Percentiles rank a stretch among this genome's conserved stretches.
Evolutionary conservation across 164 flowering plant genomes (phyloP).

Genomic region (Sextonia rubra): DNA sequence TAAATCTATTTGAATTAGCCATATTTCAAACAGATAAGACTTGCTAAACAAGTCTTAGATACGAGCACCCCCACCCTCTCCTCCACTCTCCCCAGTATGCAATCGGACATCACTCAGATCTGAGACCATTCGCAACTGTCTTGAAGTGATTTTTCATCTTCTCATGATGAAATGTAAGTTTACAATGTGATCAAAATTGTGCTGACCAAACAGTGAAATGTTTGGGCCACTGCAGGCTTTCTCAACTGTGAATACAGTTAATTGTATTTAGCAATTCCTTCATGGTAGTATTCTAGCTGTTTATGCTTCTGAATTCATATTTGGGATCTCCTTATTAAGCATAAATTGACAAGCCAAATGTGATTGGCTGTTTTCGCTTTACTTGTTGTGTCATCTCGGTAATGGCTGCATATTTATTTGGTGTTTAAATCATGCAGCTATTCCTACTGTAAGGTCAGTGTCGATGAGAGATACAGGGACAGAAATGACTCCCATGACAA

Average conservation of each 20-base stretch:
- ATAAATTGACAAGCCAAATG: not conserved
- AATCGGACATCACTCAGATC: not conserved
- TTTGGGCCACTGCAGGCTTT: too few relatives aligned
- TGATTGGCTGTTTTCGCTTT: not conserved
- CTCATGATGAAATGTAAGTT: not conserved
- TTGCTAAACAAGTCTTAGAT: not conserved
- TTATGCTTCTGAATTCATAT: too few relatives aligned
- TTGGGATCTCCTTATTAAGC: not conserved
- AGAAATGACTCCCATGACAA: constrained; percentile 88
- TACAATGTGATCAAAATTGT: not conserved
- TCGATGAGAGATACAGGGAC: constrained; percentile 97
- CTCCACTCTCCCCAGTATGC: not conserved
- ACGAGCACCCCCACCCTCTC: not conserved
- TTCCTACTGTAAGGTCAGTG: constrained; percentile 55
- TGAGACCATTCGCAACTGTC: not conserved
- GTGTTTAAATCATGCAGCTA: constrained; percentile 27
- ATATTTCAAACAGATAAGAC: too few relatives aligned
- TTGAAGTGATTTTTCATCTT: not conserved
- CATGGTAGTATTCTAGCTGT: too few relatives aligned
- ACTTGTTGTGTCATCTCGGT: not conserved
- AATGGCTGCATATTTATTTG: not conserved
- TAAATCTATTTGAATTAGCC: too few relatives aligned
- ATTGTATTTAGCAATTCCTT: too few relatives aligned
- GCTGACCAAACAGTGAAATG: too few relatives aligned
- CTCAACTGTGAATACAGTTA: too few relatives aligned